These are phyloP conservation scores for Torulaspora maleeae DNA, from an alignment of 805 yeast genomes.

Conservation along the genomic window DNA sequence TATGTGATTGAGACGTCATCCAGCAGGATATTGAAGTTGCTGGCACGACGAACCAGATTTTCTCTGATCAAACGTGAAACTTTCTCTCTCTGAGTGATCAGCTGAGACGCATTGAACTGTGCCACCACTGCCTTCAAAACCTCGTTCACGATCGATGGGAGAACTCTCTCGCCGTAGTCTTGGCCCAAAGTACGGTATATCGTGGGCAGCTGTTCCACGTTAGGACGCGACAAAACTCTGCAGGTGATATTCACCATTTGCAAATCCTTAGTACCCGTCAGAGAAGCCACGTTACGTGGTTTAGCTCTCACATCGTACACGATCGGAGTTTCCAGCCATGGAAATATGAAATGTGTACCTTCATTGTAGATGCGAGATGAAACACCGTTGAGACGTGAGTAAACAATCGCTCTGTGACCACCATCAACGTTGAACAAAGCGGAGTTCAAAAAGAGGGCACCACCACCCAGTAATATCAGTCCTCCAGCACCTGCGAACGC, in stretches of 20 bases:
- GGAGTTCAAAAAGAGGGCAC: slow-evolving; percentile 48
- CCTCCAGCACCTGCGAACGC: slow-evolving; percentile 63
- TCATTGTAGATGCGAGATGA: slow-evolving; percentile 78
- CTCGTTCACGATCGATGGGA: slow-evolving; percentile 97
- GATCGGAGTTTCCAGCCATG: slow-evolving; percentile 92
- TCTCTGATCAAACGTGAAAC: slow-evolving; percentile 90
- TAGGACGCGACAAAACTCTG: slow-evolving; percentile 90
- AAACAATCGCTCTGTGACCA: slow-evolving; percentile 96
- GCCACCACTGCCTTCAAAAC: slow-evolving; percentile 96
- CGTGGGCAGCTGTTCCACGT: slow-evolving; percentile 67
- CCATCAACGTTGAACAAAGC: slow-evolving; percentile 88
- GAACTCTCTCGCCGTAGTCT: slow-evolving; percentile 94
- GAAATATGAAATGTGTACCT: slow-evolving; percentile 92
- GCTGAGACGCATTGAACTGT: slow-evolving; percentile 96
- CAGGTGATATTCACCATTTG: slow-evolving; percentile 99
- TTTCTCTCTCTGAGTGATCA: slow-evolving; percentile 97
- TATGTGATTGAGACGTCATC: slow-evolving; percentile 96
- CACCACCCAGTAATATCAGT: slow-evolving; percentile 52
- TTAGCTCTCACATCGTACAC: slow-evolving; percentile 94
- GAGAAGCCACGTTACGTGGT: slow-evolving; percentile 91
- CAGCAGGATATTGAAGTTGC: slow-evolving; percentile 75
- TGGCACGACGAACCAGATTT: slow-evolving; percentile 83
- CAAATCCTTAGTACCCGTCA: slow-evolving; percentile 96
- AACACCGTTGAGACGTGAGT: slow-evolving; percentile 82
- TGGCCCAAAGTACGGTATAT: slow-evolving; percentile 89